A percentile compares a stretch with the other conserved stretches of the same genome.
Conservation (phyloP, 768 basidiomycete genomes). For the Cyathus striatus region DNA sequence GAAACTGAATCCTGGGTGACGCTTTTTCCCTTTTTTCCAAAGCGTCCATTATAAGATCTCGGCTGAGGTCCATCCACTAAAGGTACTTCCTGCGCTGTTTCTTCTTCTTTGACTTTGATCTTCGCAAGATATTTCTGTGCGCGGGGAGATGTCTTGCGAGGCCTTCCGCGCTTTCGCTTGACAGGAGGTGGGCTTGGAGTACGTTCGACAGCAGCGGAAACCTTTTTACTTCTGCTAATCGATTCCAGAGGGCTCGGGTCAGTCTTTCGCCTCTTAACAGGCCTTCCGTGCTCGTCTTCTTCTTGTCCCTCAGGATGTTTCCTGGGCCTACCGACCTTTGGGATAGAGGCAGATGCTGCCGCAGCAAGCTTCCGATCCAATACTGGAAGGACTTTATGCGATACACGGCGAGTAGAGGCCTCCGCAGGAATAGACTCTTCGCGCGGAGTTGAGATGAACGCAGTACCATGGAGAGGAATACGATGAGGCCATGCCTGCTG, state of each 20-base stretch:
- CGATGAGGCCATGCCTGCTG: conserved; percentile 67
- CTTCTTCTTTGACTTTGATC: conserved; percentile 19
- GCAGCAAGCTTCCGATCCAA: conserved; percentile 53
- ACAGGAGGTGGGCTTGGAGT: no score
- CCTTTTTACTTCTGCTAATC: neutral
- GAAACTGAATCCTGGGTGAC: conserved; percentile 8
- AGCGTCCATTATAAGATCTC: conserved; percentile 58
- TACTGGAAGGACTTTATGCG: conserved; percentile 43
- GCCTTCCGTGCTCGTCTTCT: conserved; percentile 28
- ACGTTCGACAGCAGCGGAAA: conserved; percentile 6
- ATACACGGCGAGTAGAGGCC: conserved; percentile 39
- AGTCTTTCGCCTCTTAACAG: conserved; percentile 46
- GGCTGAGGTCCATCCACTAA: conserved; percentile 49
- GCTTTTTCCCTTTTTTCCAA: conserved; percentile 51
- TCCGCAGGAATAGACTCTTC: conserved; percentile 48
- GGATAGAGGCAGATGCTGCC: conserved; percentile 16
- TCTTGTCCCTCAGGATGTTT: no score
- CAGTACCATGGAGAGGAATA: conserved; percentile 39
- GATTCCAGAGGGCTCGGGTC: conserved; percentile 15
- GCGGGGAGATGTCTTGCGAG: conserved; percentile 27
- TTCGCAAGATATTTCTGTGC: conserved; percentile 2
- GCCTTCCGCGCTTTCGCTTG: conserved; percentile 38
- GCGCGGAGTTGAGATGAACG: conserved; percentile 42
- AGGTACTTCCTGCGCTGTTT: conserved; percentile 32
- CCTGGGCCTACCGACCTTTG: conserved; percentile 21